A percentile compares a stretch with the other conserved stretches of the same genome.
Conservation (phyloP, 768 basidiomycete species). For the Xanthoconium stramineum region DNA sequence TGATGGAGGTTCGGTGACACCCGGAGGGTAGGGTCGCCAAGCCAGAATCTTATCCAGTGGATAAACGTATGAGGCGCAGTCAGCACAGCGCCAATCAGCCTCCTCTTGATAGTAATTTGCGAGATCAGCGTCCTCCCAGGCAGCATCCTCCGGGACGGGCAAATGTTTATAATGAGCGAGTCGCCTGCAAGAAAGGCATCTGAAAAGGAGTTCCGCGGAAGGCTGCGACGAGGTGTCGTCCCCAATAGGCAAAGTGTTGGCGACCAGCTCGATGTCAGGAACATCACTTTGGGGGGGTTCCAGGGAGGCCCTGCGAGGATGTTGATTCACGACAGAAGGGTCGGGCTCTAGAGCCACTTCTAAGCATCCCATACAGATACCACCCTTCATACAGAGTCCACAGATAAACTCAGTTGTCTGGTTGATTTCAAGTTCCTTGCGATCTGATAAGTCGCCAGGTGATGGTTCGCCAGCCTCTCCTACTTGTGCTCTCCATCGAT, state of each 20-base stretch:
- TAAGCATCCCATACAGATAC: slow-evolving; percentile 74
- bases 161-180: slow-evolving; percentile 80
- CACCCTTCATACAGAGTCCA: slow-evolving; percentile 68
- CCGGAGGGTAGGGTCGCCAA: slow-evolving; percentile 80
- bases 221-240: slow-evolving; percentile 18
- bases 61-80: slow-evolving; percentile 72
- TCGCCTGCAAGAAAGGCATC: slow-evolving; percentile 82
- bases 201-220: slow-evolving; percentile 58
- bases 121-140: slow-evolving; percentile 39
- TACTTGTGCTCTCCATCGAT: slow-evolving; percentile 34
- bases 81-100: slow-evolving; percentile 65
- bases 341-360: slow-evolving; percentile 53
- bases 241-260: slow-evolving; percentile 14
- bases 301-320: not conserved
- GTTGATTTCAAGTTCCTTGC: slow-evolving; percentile 42
- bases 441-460: slow-evolving; percentile 40
- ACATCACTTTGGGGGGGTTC: slow-evolving; percentile 7
- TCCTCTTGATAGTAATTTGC: slow-evolving; percentile 59
- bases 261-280: slow-evolving; percentile 37
- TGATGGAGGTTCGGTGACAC: slow-evolving; percentile 52
- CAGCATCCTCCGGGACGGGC: slow-evolving; percentile 40
- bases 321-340: slow-evolving; percentile 21
- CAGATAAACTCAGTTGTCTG: slow-evolving; percentile 82
- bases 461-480: slow-evolving; percentile 19
- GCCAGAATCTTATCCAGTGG: slow-evolving; percentile 82